Base-by-base conservation (phyloP, 129 eudicot species). In the Centella asiatica region DNA sequence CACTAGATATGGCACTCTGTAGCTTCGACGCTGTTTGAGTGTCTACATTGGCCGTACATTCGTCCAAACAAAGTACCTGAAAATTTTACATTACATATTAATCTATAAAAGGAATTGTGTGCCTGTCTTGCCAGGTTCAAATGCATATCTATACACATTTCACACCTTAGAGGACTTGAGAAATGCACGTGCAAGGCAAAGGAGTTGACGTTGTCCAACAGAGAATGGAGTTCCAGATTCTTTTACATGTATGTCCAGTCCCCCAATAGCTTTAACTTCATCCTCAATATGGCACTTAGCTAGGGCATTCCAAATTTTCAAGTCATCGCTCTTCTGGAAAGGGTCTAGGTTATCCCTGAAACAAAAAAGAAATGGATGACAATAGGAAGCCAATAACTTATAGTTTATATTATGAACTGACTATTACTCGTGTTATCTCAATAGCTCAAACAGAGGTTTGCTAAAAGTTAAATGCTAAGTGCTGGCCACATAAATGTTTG, bases 141-240 rank as follows among this genome's bases (percentile, higher is more conserved):
- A 1, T 26, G 13, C 6, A 24, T 13, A 23, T 14, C 15, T 14
- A 24, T 24, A n/a, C n/a, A n/a, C n/a, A n/a, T n/a, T n/a, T 57
- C 73, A 58, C 2, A 92, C 99, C 96, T 70, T 85, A 28, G 89
- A 77, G 42, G 96, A 82, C 78, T 76, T 93, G 31, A 93, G 90
- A 72, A 93, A 83, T 53, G 96, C 79, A 27, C 96, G 92, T 61
- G 99, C 99, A 76, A 93, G 99, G 81, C 99, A 93, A 24, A 93
- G 78, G n/a, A 93, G 96, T 71, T 93, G 99, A 20, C 83, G 67
- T 70, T 93, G 99, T 15, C 99, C 99, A 44, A 87, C 86, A 55
- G 99, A 93, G 68, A 93, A 87, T 56, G 94, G 70, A n/a, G 76
- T 44, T 61, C 95, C 99, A 22, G 88, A 84, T 47, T 76, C 96